phyloP scores from a whole-genome alignment of 2,329 filamentous ascomycete genomes.

The Penicillium hesseltinei region DNA sequence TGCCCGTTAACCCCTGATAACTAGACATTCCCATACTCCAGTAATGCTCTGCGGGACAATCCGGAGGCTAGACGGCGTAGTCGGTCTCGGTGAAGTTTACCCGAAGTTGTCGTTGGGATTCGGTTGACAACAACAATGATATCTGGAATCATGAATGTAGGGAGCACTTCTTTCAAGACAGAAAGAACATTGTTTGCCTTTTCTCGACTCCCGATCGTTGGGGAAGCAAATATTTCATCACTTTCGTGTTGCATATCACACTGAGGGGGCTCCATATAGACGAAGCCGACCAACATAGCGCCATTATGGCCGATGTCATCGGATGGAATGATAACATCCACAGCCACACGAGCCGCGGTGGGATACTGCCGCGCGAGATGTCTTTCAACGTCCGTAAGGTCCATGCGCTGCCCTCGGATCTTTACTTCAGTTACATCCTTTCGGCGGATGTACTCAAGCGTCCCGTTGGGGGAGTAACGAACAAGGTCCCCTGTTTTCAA shows the following conservation, averaged over 20 bases:
- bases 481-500: neutral
- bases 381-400: constrained; percentile 33
- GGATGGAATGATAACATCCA: neutral
- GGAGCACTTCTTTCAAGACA: neutral
- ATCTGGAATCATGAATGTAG: neutral
- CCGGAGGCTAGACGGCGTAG: neutral
- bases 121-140: neutral
- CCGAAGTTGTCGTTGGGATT: neutral
- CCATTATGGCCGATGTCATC: neutral
- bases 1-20: neutral
- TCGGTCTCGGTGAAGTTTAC: neutral
- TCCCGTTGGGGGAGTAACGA: constrained; percentile 28
- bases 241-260: neutral
- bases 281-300: neutral
- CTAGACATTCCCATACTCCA: neutral
- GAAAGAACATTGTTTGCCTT: neutral
- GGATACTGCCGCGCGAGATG: neutral
- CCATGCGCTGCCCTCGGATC: constrained; percentile 36
- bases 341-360: neutral
- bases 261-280: neutral
- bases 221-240: neutral
- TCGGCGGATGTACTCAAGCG: constrained; percentile 30
- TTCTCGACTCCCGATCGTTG: neutral
- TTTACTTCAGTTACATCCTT: constrained; percentile 36
- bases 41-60: neutral